Conservation (phyloP, 73 alveolate species). For the Paramecium bursaria region DNA sequence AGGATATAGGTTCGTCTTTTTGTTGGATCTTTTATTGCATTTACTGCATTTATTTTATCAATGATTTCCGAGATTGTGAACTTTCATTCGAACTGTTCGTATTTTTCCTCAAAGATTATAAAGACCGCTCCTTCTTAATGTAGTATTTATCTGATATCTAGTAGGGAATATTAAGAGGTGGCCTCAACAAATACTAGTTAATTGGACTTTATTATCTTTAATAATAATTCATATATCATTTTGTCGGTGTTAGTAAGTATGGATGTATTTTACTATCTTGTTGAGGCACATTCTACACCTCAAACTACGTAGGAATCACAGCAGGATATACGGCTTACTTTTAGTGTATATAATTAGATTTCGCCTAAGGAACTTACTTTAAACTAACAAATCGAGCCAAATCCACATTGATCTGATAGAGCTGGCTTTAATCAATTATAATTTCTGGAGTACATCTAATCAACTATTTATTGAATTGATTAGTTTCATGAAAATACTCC, state of each 20-base stretch:
- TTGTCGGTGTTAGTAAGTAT: constrained; percentile 46
- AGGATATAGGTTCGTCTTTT: too few relatives aligned
- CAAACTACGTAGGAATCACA: neutral
- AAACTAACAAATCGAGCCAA: constrained; percentile 37
- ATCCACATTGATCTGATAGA: constrained; percentile 37
- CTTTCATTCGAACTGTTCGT: too few relatives aligned
- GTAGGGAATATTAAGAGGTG: too few relatives aligned
- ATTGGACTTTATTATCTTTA: too few relatives aligned
- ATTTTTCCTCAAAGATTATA: too few relatives aligned
- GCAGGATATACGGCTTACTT: neutral
- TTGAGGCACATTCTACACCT: neutral
- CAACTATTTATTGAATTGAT: constrained; percentile 34
- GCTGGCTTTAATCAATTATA: constrained; percentile 17
- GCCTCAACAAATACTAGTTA: too few relatives aligned
- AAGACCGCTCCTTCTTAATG: too few relatives aligned
- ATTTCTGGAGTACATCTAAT: constrained; percentile 42
- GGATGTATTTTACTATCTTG: constrained; percentile 19
- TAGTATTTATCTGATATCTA: too few relatives aligned
- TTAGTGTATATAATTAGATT: neutral
- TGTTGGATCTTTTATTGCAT: too few relatives aligned
- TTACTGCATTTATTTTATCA: too few relatives aligned
- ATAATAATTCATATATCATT: too few relatives aligned
- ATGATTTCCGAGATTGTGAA: too few relatives aligned
- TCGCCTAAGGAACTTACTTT: constrained; percentile 13
- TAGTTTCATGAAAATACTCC: constrained; percentile 54